Percentiles rank a stretch among this genome's conserved stretches.
phyloP scores from a whole-genome alignment of 164 flowering plant species.

The Annona cherimola region DNA sequence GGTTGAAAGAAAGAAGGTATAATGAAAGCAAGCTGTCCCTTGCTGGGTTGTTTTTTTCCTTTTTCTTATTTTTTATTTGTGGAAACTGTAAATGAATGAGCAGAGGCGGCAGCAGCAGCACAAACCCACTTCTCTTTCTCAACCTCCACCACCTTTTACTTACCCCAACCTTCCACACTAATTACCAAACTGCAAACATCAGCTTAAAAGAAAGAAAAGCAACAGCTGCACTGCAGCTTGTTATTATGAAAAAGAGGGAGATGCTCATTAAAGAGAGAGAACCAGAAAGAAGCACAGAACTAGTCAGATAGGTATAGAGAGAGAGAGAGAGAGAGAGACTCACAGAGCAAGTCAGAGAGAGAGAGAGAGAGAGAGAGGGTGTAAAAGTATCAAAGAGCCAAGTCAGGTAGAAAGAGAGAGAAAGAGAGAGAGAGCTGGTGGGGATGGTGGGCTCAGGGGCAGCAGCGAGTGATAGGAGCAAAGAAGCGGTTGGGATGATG shows the following conservation, averaged over 20 bases:
- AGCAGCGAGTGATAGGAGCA: conserved; percentile 60
- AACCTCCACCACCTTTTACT: background rate
- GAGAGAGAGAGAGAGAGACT: too few relatives aligned
- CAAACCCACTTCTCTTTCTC: background rate
- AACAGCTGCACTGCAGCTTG: background rate
- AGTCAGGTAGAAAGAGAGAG: conserved; percentile 13
- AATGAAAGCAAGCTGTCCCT: background rate
- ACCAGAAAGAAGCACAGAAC: too few relatives aligned
- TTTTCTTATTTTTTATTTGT: background rate
- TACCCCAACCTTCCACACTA: background rate
- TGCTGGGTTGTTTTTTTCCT: background rate
- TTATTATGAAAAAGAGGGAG: too few relatives aligned
- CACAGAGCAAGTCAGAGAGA: background rate
- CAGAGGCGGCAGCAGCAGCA: background rate
- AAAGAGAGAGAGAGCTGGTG: conserved; percentile 27
- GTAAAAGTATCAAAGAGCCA: background rate
- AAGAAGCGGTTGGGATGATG: conserved; percentile 99
- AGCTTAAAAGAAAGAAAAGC: background rate
- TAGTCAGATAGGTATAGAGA: too few relatives aligned
- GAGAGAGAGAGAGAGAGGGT: background rate
- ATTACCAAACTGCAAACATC: background rate
- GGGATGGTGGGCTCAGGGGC: conserved; percentile 77
- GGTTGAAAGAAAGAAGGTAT: background rate
- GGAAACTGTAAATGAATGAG: background rate
- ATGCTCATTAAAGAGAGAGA: too few relatives aligned